A percentile compares a stretch with the other conserved stretches of the same genome.
These are phyloP conservation scores for Hortiboletus campestris DNA, from an alignment of 768 basidiomycete genomes.

Conservation along the genomic window DNA sequence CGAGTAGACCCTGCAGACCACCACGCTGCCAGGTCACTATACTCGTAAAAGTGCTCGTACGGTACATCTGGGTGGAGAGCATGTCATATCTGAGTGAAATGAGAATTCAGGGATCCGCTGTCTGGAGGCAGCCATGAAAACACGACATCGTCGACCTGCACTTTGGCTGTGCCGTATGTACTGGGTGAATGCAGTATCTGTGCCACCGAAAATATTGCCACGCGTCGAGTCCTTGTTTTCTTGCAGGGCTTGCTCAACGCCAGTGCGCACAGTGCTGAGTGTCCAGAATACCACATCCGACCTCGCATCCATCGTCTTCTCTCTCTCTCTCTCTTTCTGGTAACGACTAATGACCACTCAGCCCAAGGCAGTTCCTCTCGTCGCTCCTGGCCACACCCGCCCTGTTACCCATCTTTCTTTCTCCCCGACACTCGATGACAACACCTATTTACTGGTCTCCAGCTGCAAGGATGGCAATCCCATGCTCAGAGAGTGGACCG, in stretches of 20 bases:
- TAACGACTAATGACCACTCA: slow-evolving; percentile 57
- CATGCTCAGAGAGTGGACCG: slow-evolving; percentile 95
- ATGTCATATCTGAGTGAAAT: too few relatives aligned
- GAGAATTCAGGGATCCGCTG: not conserved
- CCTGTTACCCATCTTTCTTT: slow-evolving; percentile 94
- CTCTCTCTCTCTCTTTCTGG: not conserved
- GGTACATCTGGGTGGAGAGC: not conserved
- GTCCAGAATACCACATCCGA: slow-evolving; percentile 26
- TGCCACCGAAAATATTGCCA: slow-evolving; percentile 11
- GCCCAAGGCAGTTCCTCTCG: slow-evolving; percentile 73
- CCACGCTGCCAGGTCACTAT: not conserved
- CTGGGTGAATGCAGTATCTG: not conserved
- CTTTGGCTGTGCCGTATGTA: not conserved
- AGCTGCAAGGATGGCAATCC: slow-evolving; percentile 99
- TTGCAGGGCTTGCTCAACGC: slow-evolving; percentile 17
- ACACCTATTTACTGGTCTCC: slow-evolving; percentile 86
- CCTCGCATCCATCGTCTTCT: not conserved
- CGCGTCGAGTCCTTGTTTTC: too few relatives aligned
- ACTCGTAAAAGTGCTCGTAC: not conserved
- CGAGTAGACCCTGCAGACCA: not conserved
- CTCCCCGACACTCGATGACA: slow-evolving; percentile 81
- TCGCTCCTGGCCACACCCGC: slow-evolving; percentile 82
- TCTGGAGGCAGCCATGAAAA: too few relatives aligned
- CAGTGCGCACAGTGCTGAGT: slow-evolving; percentile 48
- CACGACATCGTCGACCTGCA: too few relatives aligned